Percentiles rank a stretch among this genome's conserved stretches.
These are phyloP conservation scores for Fusarium bulbicola DNA, from an alignment of 2,329 filamentous ascomycete genomes.

Conservation along the genomic window DNA sequence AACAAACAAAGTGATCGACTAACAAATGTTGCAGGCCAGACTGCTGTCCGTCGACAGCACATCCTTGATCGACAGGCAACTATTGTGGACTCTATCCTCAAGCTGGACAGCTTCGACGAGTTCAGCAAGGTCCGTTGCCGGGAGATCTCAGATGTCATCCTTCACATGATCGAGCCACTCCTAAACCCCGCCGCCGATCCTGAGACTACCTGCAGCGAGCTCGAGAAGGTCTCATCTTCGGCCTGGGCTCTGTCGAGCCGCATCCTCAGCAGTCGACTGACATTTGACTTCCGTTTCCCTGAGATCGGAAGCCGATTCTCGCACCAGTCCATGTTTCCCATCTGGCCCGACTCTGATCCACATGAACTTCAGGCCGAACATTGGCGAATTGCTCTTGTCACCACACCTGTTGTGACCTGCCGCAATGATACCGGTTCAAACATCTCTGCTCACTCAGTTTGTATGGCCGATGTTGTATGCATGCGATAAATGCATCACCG, in stretches of 20 bases:
- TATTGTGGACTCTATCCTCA: constrained; percentile 51
- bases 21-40: constrained; percentile 44
- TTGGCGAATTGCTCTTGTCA: constrained; percentile 62
- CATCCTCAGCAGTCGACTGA: constrained; percentile 56
- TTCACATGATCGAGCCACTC: constrained; percentile 51
- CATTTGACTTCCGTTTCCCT: constrained; percentile 60
- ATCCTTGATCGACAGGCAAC: constrained; percentile 51
- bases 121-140: constrained; percentile 50
- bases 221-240: constrained; percentile 51
- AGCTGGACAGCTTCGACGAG: constrained; percentile 41
- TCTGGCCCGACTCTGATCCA: constrained; percentile 54
- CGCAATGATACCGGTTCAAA: constrained; percentile 60
- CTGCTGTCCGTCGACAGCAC: constrained; percentile 49
- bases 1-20: neutral
- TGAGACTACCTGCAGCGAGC: constrained; percentile 52
- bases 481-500: constrained; percentile 51
- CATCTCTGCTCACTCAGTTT: constrained; percentile 56
- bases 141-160: constrained; percentile 54
- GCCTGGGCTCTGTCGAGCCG: constrained; percentile 58
- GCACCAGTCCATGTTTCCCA: constrained; percentile 56
- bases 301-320: constrained; percentile 60
- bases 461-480: constrained; percentile 58
- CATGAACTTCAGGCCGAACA: constrained; percentile 59
- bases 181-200: constrained; percentile 49
- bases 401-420: constrained; percentile 64